A percentile compares a stretch with the other conserved stretches of the same genome.
These are phyloP conservation scores for Mallotus japonicus DNA, from an alignment of 441 rosid genomes.

Conservation along the genomic window DNA sequence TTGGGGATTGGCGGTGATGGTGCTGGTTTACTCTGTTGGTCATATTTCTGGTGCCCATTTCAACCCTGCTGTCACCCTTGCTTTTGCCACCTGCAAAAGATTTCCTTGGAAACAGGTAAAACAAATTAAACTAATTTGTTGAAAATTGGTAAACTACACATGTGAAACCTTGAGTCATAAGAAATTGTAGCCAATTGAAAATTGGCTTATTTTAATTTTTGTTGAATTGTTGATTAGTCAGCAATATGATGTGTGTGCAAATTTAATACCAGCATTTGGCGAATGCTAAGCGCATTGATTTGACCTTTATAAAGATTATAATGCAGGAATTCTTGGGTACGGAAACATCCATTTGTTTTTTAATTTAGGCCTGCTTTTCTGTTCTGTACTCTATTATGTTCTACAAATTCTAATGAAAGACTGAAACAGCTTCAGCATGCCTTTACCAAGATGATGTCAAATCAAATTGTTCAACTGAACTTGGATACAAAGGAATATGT, in stretches of 20 bases:
- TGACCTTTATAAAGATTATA: background rate
- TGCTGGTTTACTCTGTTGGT: slow-evolving; percentile 78
- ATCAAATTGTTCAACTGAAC: background rate
- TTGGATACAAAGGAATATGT: background rate
- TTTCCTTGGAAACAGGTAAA: slow-evolving; percentile 79
- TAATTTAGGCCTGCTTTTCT: background rate
- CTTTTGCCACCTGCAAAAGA: slow-evolving; percentile 74
- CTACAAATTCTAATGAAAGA: background rate
- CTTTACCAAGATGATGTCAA: background rate
- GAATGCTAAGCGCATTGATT: background rate
- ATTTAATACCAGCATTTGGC: background rate
- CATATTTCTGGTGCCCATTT: slow-evolving; percentile 99
- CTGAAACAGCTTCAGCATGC: background rate
- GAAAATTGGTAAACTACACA: slow-evolving; percentile 21
- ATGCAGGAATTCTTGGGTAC: background rate
- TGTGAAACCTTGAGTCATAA: background rate
- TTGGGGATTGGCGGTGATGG: slow-evolving; percentile 92
- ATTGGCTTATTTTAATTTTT: background rate
- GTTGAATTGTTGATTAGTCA: background rate
- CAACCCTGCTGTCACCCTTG: slow-evolving; percentile 90
- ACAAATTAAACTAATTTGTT: background rate
- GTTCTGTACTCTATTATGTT: background rate
- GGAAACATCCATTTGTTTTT: background rate
- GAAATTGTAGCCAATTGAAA: slow-evolving; percentile 5
- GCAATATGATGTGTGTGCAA: background rate